These are phyloP conservation scores for Xylaria palmicola DNA, from an alignment of 495 filamentous ascomycete genomes.

Conservation along the genomic window DNA sequence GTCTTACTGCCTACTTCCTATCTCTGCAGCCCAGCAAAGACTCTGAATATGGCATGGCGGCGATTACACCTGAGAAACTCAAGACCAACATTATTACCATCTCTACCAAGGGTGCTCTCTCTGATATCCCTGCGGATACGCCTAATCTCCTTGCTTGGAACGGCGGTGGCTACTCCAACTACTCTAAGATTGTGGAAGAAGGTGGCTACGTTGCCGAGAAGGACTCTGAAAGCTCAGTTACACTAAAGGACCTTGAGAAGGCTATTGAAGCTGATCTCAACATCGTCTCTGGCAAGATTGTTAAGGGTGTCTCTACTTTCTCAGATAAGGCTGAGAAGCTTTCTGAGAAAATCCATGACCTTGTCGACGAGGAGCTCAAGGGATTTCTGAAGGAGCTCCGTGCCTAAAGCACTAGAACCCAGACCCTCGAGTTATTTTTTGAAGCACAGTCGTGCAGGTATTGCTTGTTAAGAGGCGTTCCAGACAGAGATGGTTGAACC, in stretches of 20 bases:
- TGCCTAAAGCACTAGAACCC: slow-evolving; percentile 26
- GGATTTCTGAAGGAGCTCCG: slow-evolving; percentile 64
- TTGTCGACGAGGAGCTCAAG: slow-evolving; percentile 65
- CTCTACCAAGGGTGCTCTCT: slow-evolving; percentile 75
- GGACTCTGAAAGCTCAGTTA: slow-evolving; percentile 36
- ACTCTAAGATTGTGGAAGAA: slow-evolving; percentile 74
- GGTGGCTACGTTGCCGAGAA: slow-evolving; percentile 54
- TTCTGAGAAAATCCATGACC: slow-evolving; percentile 52
- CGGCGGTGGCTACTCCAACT: slow-evolving; percentile 92
- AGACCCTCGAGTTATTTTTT: not conserved
- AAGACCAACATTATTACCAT: slow-evolving; percentile 85
- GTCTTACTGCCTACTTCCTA: slow-evolving; percentile 95
- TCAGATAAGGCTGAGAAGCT: slow-evolving; percentile 48
- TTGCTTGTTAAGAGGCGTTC: slow-evolving; percentile 11
- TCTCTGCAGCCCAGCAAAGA: slow-evolving; percentile 88
- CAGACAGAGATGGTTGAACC: slow-evolving; percentile 2
- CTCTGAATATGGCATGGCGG: slow-evolving; percentile 84
- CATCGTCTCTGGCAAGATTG: slow-evolving; percentile 53
- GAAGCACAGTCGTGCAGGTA: not conserved
- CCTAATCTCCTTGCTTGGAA: slow-evolving; percentile 95
- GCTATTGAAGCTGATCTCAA: slow-evolving; percentile 59
- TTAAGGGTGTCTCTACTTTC: slow-evolving; percentile 46
- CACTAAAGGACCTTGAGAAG: slow-evolving; percentile 56
- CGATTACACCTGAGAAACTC: slow-evolving; percentile 89
- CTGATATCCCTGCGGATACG: slow-evolving; percentile 82